Evolutionary conservation across 164 flowering plant species (phyloP).

Genomic region (Taxillus chinensis): DNA sequence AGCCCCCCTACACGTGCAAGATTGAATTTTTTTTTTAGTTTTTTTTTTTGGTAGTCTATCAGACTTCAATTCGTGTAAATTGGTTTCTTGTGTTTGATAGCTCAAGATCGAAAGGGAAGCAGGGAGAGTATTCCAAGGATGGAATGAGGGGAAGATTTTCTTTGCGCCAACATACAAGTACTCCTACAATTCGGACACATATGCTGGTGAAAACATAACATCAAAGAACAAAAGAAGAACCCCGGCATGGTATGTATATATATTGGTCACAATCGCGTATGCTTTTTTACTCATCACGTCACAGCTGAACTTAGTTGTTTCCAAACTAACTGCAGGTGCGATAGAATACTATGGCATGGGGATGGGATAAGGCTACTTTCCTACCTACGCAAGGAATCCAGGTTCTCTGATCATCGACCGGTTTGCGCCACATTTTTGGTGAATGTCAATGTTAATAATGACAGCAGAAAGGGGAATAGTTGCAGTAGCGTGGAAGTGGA

Average conservation of each 20-base stretch:
- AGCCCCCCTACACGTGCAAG: too few relatives aligned
- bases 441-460: constrained; percentile 26
- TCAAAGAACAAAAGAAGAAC: constrained; percentile 66
- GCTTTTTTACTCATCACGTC: neutral
- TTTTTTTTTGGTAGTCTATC: neutral
- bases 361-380: constrained; percentile 48
- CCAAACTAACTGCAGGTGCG: constrained; percentile 48
- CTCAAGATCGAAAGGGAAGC: constrained; percentile 75
- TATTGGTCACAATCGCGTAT: neutral
- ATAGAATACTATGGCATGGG: constrained; percentile 77
- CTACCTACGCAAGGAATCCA: constrained; percentile 50
- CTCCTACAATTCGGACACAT: constrained; percentile 55
- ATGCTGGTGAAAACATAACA: constrained; percentile 50
- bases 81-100: constrained; percentile 19
- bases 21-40: neutral
- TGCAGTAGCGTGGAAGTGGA: constrained; percentile 10
- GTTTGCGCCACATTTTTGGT: constrained; percentile 60
- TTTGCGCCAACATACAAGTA: constrained; percentile 89
- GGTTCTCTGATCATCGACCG: constrained; percentile 82
- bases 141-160: constrained; percentile 73
- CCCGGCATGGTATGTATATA: constrained; percentile 64
- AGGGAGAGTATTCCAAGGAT: constrained; percentile 69
- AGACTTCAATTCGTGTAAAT: neutral
- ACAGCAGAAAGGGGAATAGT: neutral
- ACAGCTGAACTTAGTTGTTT: neutral